Evolutionary conservation across 2,329 filamentous ascomycete genomes (phyloP).

Genomic region (Cladosporium velox): DNA sequence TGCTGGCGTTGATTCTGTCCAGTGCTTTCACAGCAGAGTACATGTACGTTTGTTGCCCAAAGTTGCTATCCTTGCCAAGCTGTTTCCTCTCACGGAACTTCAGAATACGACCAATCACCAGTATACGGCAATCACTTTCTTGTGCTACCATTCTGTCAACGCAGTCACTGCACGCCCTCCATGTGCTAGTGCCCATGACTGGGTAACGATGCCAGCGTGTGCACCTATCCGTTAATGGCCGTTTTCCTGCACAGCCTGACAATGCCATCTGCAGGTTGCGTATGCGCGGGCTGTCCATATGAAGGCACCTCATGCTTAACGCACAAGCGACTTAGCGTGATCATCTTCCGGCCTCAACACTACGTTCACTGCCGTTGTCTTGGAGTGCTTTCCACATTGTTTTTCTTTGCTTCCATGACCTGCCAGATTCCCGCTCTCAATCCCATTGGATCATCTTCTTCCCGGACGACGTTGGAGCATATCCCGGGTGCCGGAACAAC

Average conservation of each 20-base stretch:
- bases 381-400: neutral
- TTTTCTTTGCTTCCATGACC: conserved; percentile 15
- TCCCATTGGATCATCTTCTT: conserved; percentile 11
- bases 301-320: conserved; percentile 15
- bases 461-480: conserved; percentile 11
- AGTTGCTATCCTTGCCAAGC: conserved; percentile 10
- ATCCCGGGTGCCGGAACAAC: conserved; percentile 17
- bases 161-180: conserved; percentile 14
- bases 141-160: conserved; percentile 21
- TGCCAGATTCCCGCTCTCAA: neutral
- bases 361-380: conserved; percentile 12
- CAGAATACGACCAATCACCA: conserved; percentile 7
- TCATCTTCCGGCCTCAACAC: conserved; percentile 4
- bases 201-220: conserved; percentile 16
- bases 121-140: neutral
- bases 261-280: conserved; percentile 22
- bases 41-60: conserved; percentile 19
- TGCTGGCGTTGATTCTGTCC: conserved; percentile 15
- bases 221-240: conserved; percentile 16
- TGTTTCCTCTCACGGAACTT: neutral
- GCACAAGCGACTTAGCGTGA: conserved; percentile 13
- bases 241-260: conserved; percentile 20
- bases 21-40: conserved; percentile 10
- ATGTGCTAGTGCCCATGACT: conserved; percentile 21
- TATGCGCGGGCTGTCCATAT: conserved; percentile 16